Conservation (phyloP, 768 basidiomycete species). For the Mycena haematopus region DNA sequence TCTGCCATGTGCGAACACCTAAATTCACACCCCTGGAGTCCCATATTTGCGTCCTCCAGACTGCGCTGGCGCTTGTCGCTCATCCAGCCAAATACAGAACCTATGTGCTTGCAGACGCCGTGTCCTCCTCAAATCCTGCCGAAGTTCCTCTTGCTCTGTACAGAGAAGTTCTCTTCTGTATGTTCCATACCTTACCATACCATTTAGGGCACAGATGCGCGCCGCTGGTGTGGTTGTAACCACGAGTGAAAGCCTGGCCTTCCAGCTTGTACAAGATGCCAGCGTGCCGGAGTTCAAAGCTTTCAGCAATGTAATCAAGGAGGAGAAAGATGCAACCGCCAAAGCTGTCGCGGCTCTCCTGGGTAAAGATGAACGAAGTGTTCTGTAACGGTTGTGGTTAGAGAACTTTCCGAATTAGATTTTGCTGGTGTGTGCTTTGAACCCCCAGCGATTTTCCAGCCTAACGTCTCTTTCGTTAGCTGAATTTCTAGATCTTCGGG, state of each 20-base stretch:
- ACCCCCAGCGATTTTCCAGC: not conserved
- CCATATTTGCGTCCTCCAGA: conserved; percentile 90
- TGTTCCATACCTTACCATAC: not conserved
- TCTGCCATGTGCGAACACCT: not conserved
- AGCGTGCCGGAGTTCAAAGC: conserved; percentile 69
- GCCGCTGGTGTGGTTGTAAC: conserved; percentile 78
- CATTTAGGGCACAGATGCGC: conserved; percentile 52
- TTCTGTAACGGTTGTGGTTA: conserved; percentile 20
- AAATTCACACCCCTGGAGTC: conserved; percentile 53
- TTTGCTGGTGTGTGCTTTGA: not conserved
- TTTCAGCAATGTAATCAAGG: conserved; percentile 76
- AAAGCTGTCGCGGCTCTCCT: conserved; percentile 43
- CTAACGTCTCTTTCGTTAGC: not conserved
- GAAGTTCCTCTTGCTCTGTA: conserved; percentile 81
- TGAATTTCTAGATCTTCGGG: not conserved
- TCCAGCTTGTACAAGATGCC: conserved; percentile 79
- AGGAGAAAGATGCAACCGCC: conserved; percentile 71
- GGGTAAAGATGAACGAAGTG: conserved; percentile 31
- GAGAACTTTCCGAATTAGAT: not conserved
- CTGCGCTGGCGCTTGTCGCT: conserved; percentile 69
- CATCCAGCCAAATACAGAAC: conserved; percentile 48
- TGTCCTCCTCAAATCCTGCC: conserved; percentile 80
- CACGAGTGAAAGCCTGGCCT: conserved; percentile 83
- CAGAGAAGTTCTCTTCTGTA: not conserved
- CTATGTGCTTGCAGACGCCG: conserved; percentile 82